Base-by-base conservation (phyloP, 163 green algal genomes). In the Scenedesmus sp. region DNA sequence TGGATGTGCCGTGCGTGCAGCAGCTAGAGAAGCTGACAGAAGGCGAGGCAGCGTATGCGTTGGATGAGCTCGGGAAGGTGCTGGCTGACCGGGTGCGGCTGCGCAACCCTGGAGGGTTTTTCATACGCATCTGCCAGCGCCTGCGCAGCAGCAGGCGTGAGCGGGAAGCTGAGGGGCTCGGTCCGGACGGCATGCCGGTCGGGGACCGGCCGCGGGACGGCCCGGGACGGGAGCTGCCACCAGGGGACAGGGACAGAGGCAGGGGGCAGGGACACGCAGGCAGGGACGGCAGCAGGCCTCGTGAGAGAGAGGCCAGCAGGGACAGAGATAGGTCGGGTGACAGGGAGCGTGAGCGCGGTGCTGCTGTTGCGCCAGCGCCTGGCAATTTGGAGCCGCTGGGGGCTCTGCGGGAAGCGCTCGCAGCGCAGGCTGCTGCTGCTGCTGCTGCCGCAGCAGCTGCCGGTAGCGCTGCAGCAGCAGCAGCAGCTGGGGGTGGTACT, bases 101-200 rank as follows among this genome's bases (percentile, higher is more conserved):
- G 76, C 81, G 88, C 26, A 88, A 88, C 57, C 88, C 88, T 2
- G 18, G 46, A 6, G 88, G 81, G 0, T 92, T 92, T 82, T 87
- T 92, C 77, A 82, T 92, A 23, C 67, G 82, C 16, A 92, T 92
- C 64, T 88, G 81, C 54, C 88, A 92, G 88, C 62, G 88, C 2
- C 54, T 92, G 64, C 23, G 64, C 13, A 26, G 26, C 12, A 84
- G 26, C 13, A 52, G 88, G 66, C 54, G 88, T 18, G 88, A 84
- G 67, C 54, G 86, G 2, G 67, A 76, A 20, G 26, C 60, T 5
- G 26, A 56, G 20, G 57, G 84, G 1, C 4, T 26, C 3, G 84
- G 84, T 4, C 20, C 15, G 4, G 60, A 26, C 26, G 60, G 84
- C 84, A 34, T 57, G n/a, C 67, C 86, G 46, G 62, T 20, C 2